Evolutionary conservation across 176 grass and related monocot genomes (phyloP).

Genomic region (Phoenix dactylifera): DNA sequence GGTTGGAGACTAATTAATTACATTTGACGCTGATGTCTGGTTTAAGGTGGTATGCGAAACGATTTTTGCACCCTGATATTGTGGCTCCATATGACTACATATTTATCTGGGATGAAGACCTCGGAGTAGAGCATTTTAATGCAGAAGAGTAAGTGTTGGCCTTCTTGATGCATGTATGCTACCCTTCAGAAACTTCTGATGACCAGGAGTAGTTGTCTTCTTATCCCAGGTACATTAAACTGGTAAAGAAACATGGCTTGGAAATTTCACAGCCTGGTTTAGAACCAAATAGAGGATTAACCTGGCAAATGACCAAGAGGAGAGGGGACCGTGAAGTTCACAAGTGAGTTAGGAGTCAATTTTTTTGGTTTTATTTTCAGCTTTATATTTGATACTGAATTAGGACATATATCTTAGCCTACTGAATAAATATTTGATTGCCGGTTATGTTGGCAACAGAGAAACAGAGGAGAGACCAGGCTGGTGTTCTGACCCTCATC

Average conservation of each 20-base stretch:
- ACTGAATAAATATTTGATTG: neutral
- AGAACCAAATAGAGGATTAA: conserved; percentile 61
- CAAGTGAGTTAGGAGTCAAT: conserved; percentile 36
- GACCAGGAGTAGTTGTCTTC: conserved; percentile 41
- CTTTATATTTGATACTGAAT: too few species aligned
- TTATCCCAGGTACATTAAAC: conserved; percentile 52
- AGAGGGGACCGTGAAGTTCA: conserved; percentile 78
- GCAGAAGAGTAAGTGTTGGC: conserved; percentile 56
- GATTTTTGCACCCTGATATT: conserved; percentile 94
- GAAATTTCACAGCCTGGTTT: conserved; percentile 95
- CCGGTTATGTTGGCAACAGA: conserved; percentile 26
- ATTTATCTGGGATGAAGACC: conserved; percentile 95
- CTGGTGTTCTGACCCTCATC: conserved; percentile 66
- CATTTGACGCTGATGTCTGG: conserved; percentile 12
- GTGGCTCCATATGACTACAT: conserved; percentile 76
- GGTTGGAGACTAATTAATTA: neutral
- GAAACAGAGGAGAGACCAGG: conserved; percentile 77
- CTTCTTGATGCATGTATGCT: too few species aligned
- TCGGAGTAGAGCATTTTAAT: conserved; percentile 88
- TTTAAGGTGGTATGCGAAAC: conserved; percentile 86
- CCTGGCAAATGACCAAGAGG: conserved; percentile 97
- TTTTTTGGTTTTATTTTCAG: too few species aligned
- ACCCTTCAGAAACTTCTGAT: too few species aligned
- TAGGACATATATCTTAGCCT: too few species aligned
- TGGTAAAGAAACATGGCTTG: conserved; percentile 77